A percentile compares a stretch with the other conserved stretches of the same genome.
Conservation (phyloP, 768 basidiomycete genomes). For the Boletus fagicola region DNA sequence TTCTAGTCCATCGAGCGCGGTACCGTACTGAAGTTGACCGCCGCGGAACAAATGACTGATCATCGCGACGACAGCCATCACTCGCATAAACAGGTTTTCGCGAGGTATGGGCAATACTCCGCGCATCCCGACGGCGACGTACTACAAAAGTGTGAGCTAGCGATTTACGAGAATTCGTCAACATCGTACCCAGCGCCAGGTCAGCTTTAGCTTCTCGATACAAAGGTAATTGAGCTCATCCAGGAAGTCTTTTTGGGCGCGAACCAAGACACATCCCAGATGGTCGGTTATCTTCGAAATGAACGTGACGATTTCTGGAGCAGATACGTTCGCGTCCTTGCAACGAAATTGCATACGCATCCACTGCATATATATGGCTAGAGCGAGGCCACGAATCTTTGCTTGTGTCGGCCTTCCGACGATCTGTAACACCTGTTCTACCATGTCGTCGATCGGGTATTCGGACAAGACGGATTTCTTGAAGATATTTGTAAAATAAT, state of each 20-base stretch:
- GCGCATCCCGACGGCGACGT: slow-evolving; percentile 1
- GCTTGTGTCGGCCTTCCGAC: slow-evolving; percentile 10
- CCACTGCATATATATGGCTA: slow-evolving; percentile 15
- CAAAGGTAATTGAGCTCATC: slow-evolving; percentile 12
- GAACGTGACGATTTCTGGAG: slow-evolving; percentile 5
- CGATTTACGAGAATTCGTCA: not conserved
- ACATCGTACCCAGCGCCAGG: slow-evolving; percentile 18
- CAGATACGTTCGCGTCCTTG: slow-evolving; percentile 7
- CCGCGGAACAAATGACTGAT: slow-evolving; percentile 14
- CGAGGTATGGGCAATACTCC: not conserved
- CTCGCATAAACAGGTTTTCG: slow-evolving; percentile 9
- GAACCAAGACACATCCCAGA: slow-evolving; percentile 9
- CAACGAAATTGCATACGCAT: slow-evolving; percentile 12
- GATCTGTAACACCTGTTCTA: slow-evolving; percentile 8
- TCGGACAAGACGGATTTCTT: slow-evolving; percentile 3
- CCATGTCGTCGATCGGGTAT: slow-evolving; percentile 9
- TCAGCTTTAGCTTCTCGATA: slow-evolving; percentile 11
- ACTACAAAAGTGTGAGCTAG: slow-evolving; percentile 13
- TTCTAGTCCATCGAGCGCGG: slow-evolving; percentile 4
- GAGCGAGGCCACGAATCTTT: slow-evolving; percentile 13
- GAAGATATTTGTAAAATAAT: slow-evolving; percentile 16
- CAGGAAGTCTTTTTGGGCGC: slow-evolving; percentile 9
- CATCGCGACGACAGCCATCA: slow-evolving; percentile 19
- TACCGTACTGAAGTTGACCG: slow-evolving; percentile 7
- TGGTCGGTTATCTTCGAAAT: slow-evolving; percentile 4